Evolutionary conservation across 805 yeast species (phyloP).

Genomic region (Candida quercuum): DNA sequence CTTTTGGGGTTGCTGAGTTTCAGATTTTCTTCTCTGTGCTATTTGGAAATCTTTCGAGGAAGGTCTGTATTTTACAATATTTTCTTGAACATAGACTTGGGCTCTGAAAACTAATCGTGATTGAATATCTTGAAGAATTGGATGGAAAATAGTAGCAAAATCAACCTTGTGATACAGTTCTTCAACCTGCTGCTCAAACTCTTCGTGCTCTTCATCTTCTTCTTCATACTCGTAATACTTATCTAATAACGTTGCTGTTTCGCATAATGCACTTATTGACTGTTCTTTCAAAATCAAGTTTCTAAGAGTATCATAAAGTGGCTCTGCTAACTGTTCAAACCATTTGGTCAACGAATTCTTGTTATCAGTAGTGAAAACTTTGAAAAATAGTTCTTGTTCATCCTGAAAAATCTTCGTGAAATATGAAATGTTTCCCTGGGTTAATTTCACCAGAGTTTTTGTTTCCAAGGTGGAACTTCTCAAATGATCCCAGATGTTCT

Average conservation of each 20-base stretch:
- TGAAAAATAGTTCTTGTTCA: constrained; percentile 55
- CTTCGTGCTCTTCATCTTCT: constrained; percentile 37
- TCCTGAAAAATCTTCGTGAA: constrained; percentile 54
- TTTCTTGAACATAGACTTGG: constrained; percentile 65
- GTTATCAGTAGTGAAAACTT: constrained; percentile 41
- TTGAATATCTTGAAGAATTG: constrained; percentile 73
- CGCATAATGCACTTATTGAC: constrained; percentile 65
- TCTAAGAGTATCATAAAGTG: constrained; percentile 68
- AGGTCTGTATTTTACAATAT: constrained; percentile 62
- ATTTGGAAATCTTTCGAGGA: constrained; percentile 62
- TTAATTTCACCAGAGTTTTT: constrained; percentile 46
- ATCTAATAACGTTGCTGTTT: constrained; percentile 63
- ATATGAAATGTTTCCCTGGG: constrained; percentile 57
- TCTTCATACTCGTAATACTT: constrained; percentile 64
- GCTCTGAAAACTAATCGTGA: constrained; percentile 74
- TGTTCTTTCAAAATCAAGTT: constrained; percentile 64
- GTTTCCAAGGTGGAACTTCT: constrained; percentile 22
- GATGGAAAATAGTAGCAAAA: constrained; percentile 58
- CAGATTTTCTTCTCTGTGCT: constrained; percentile 34
- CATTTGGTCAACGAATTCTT: constrained; percentile 43
- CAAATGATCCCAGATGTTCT: constrained; percentile 35
- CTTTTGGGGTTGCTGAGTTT: constrained; percentile 5
- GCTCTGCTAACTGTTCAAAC: constrained; percentile 65
- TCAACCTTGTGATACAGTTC: constrained; percentile 23
- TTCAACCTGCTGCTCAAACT: constrained; percentile 13